Evolutionary conservation across 2,329 filamentous ascomycete species (phyloP), one percentile per base, ranked within the genome.

Genomic region (Penicillium nordicum): DNA sequence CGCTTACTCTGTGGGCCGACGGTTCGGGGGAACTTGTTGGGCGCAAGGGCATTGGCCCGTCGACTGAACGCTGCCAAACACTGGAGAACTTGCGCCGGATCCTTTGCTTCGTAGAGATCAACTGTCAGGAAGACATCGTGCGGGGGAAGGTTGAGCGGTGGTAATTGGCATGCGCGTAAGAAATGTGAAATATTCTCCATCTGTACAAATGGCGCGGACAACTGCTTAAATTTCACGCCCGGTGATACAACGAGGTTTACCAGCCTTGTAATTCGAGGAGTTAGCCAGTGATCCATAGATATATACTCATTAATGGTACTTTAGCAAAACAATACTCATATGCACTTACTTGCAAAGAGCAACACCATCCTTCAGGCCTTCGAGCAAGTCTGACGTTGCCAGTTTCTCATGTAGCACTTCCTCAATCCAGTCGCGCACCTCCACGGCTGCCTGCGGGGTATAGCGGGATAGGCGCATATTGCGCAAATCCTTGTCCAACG

Each of bases 151-250:
- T 87, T 92, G 50, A 99, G 80, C 0, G 94, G 94, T 27, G 89
- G 85, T 49, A 84, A 80, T 75, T 96, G 90, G 79, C 92, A 96
- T 58, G 91, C 92, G 69, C 85, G 86, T 52, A 99, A 85, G 76
- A 97, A 99, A 71, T 96, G 90, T 5, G 92, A 95, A 70, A 99
- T 97, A 73, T 99, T 99, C 75, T 99, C 94, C 92, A 97, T 97
- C 76, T 99, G 94, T 40, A 97, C 93, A 72, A 99, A 99, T 0
- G 94, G 94, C 93, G 97, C 97, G 40, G 86, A 78, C 1, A 92
- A 96, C 70, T 88, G 82, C 77, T 97, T 97, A 83, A 89, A 97
- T 73, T 88, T 91, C 76, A 96, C 84, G 32, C 88, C 88, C 0
- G 90, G 89, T 16, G 87, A 84, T 27, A 90, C 89, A 37, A 88